Evolutionary conservation across 345 rosid species (phyloP).

Genomic region (Gossypium longicalyx): DNA sequence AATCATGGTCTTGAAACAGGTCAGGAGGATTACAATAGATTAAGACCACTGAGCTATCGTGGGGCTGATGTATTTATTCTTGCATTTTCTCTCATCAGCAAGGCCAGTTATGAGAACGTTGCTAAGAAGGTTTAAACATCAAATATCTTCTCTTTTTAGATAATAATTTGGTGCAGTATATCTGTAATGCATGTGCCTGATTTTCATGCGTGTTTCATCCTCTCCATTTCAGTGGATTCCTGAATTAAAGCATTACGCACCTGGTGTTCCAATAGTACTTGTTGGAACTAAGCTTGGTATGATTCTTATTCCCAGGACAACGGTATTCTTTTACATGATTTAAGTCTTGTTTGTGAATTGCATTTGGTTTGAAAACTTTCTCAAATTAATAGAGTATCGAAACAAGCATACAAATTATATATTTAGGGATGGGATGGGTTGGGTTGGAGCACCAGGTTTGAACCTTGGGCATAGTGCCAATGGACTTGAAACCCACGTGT

Average conservation of each 20-base stretch:
- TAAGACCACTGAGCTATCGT: constrained; percentile 81
- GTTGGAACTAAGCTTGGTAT: constrained; percentile 52
- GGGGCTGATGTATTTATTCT: constrained; percentile 94
- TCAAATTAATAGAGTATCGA: background rate
- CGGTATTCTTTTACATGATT: background rate
- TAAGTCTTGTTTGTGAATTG: background rate
- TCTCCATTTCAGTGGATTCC: constrained; percentile 19
- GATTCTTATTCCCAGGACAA: background rate
- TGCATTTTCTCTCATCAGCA: constrained; percentile 95
- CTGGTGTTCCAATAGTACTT: constrained; percentile 59
- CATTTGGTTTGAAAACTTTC: background rate
- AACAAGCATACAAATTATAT: no score
- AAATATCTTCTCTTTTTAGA: constrained; percentile 2
- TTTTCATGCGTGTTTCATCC: background rate
- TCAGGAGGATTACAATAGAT: constrained; percentile 88
- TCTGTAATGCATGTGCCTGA: background rate
- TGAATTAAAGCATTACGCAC: constrained; percentile 25
- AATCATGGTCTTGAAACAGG: constrained; percentile 41
- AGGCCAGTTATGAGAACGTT: constrained; percentile 95
- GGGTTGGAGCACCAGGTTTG: no score
- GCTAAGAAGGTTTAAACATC: constrained; percentile 65
- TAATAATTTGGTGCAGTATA: background rate
- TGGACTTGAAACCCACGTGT: no score
- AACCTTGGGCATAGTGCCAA: no score
- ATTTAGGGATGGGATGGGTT: no score